These are phyloP conservation scores for Aciculosporium take DNA, from an alignment of 2,329 filamentous ascomycete genomes.

Conservation along the genomic window DNA sequence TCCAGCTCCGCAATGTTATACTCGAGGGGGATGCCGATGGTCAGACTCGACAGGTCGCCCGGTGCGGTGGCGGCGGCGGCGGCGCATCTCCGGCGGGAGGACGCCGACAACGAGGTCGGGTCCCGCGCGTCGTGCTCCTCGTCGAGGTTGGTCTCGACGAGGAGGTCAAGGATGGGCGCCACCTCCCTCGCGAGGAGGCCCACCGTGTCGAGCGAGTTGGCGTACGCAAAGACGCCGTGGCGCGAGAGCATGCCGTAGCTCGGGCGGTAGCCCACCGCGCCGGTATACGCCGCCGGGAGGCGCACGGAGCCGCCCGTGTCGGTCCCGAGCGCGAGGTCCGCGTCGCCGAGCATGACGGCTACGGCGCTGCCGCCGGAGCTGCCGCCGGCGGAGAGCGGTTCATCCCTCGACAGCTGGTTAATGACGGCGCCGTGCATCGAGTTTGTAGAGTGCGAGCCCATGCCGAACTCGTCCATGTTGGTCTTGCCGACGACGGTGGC, in stretches of 20 bases:
- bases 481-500: conserved; percentile 62
- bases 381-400: conserved; percentile 56
- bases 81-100: conserved; percentile 38
- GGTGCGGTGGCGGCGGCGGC: conserved; percentile 13
- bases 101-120: conserved; percentile 52
- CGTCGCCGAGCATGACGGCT: conserved; percentile 51
- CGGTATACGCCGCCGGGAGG: conserved; percentile 76
- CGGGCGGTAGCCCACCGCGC: conserved; percentile 75
- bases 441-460: conserved; percentile 72
- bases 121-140: conserved; percentile 51
- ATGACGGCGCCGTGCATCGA: conserved; percentile 54
- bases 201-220: conserved; percentile 84
- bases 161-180: conserved; percentile 33
- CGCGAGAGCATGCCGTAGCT: conserved; percentile 79
- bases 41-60: conserved; percentile 20
- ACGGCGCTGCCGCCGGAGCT: conserved; percentile 91
- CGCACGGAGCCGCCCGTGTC: conserved; percentile 87
- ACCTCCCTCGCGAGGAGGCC: conserved; percentile 53
- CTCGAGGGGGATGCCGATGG: conserved; percentile 50
- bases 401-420: conserved; percentile 27
- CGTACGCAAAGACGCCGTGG: conserved; percentile 79
- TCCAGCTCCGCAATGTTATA: conserved; percentile 82
- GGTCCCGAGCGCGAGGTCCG: conserved; percentile 62
- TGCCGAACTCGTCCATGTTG: conserved; percentile 92
- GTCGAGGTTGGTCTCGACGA: conserved; percentile 35